Evolutionary conservation across 805 yeast genomes (phyloP).

Genomic region (Barnettozyma botsteinii): DNA sequence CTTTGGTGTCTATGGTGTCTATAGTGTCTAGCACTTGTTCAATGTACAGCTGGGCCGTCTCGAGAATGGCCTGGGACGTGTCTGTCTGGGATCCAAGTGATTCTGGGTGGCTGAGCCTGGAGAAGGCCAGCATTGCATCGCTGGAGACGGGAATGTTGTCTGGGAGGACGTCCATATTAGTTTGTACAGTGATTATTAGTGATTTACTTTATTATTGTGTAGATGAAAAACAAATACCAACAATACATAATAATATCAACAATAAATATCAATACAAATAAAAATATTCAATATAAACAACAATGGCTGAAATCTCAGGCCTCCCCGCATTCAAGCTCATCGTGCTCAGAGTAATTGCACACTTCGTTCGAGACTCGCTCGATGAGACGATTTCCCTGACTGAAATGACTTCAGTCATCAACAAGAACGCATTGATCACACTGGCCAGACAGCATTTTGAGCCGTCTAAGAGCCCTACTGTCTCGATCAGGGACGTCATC

Average conservation of each 20-base stretch:
- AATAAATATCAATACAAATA: background rate
- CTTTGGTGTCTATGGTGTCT: too few species aligned
- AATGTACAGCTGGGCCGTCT: background rate
- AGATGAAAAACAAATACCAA: background rate
- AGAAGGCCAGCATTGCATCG: background rate
- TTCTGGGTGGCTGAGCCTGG: background rate
- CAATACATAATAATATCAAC: background rate
- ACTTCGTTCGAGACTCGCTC: constrained; percentile 20
- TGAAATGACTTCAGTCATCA: constrained; percentile 20
- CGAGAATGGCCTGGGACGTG: background rate
- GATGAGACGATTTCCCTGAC: constrained; percentile 21
- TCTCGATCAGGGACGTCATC: constrained; percentile 21
- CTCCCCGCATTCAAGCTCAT: constrained; percentile 19
- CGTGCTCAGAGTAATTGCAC: constrained; percentile 23
- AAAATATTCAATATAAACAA: background rate
- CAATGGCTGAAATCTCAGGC: constrained; percentile 3
- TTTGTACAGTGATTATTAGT: background rate
- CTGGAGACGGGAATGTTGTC: background rate
- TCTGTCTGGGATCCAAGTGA: background rate
- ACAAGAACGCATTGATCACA: constrained; percentile 16
- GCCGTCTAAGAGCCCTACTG: constrained; percentile 7
- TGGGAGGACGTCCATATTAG: constrained; percentile 1
- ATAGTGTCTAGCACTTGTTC: background rate
- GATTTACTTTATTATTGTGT: too few species aligned
- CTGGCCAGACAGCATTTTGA: constrained; percentile 7